These are phyloP conservation scores for Heliamphora pulchella DNA, from an alignment of 179 eudicot genomes.

Conservation along the genomic window DNA sequence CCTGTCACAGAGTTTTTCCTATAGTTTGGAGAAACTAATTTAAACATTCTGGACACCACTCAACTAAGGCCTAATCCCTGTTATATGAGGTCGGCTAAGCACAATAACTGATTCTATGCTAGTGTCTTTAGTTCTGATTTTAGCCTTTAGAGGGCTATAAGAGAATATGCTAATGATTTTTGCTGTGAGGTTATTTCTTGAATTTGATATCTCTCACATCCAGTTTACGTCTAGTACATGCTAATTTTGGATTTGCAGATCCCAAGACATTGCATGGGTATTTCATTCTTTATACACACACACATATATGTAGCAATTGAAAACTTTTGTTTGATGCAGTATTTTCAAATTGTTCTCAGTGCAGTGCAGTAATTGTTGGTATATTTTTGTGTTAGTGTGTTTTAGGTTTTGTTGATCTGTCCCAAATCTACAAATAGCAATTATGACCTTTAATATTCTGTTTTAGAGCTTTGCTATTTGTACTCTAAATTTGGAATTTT, in stretches of 20 bases:
- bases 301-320: neutral
- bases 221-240: neutral
- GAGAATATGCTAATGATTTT: neutral
- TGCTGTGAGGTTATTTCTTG: neutral
- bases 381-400: too few species aligned
- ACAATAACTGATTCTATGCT: neutral
- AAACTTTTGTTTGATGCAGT: too few species aligned
- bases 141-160: neutral
- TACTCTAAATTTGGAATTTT: too few species aligned
- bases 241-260: neutral
- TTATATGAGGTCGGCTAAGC: neutral
- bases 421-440: too few species aligned
- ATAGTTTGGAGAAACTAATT: slow-evolving; percentile 1
- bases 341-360: too few species aligned
- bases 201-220: neutral
- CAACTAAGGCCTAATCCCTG: neutral
- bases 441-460: too few species aligned
- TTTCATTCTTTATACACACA: neutral
- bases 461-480: too few species aligned
- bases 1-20: too few species aligned
- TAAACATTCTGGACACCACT: too few species aligned
- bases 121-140: neutral
- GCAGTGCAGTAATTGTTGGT: too few species aligned
- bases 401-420: too few species aligned
- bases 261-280: neutral